phyloP scores from a whole-genome alignment of 192 early-diverging fungal genomes.

The Coemansia biformis region DNA sequence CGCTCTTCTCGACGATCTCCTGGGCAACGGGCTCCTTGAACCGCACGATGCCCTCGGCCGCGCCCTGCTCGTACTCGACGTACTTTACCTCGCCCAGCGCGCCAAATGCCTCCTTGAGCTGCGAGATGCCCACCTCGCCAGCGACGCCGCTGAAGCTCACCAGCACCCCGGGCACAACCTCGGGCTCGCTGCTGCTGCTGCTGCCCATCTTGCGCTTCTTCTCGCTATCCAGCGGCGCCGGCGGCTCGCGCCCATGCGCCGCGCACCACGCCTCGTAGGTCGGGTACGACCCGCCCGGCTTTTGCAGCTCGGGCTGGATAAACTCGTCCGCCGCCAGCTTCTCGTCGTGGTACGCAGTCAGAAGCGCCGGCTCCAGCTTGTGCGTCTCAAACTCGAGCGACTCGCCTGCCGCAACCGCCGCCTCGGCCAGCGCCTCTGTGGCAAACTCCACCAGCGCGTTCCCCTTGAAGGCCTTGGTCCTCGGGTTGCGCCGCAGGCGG shows the following conservation, averaged over 20 bases:
- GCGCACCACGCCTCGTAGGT: conserved; percentile 41
- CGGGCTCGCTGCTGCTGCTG: conserved; percentile 2
- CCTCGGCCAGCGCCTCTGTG: conserved; percentile 30
- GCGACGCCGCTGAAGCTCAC: conserved; percentile 28
- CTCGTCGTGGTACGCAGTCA: conserved; percentile 45
- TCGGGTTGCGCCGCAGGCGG: conserved; percentile 47
- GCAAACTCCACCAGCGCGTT: conserved; percentile 40
- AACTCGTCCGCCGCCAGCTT: conserved; percentile 40
- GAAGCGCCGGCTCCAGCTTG: conserved; percentile 24
- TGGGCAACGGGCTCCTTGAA: conserved; percentile 30
- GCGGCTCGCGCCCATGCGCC: conserved; percentile 25
- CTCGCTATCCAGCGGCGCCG: conserved; percentile 4
- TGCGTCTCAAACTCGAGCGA: conserved; percentile 15
- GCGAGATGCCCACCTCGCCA: conserved; percentile 12
- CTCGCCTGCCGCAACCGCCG: conserved; percentile 11
- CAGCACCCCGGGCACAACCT: conserved; percentile 16
- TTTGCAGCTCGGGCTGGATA: conserved; percentile 44
- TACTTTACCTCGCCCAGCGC: conserved; percentile 19
- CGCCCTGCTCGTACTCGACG: conserved; percentile 24
- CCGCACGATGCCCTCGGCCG: conserved; percentile 31
- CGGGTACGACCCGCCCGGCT: conserved; percentile 34
- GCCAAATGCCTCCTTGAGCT: conserved; percentile 30
- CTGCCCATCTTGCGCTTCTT: conserved; percentile 7
- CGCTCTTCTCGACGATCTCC: conserved; percentile 17
- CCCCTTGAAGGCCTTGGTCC: conserved; percentile 48